Evolutionary conservation across 2,329 filamentous ascomycete species (phyloP).

Genomic region (Sporothrix euskadiensis): DNA sequence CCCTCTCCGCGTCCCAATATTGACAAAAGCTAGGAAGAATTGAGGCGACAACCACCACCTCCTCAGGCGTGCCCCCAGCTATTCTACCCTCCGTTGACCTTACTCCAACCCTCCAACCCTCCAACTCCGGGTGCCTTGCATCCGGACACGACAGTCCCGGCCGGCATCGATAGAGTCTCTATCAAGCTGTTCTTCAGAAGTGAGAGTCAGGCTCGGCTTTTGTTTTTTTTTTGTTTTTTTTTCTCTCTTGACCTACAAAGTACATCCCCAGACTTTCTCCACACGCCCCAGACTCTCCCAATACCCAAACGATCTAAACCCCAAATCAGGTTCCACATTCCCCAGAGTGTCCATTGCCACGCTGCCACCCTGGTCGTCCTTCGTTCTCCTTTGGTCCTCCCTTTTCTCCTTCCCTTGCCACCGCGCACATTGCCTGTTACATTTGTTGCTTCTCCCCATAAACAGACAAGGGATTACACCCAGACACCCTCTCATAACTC

Average conservation of each 20-base stretch:
- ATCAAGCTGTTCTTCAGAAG: background rate
- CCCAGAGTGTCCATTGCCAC: background rate
- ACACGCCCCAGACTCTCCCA: background rate
- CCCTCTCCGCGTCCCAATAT: background rate
- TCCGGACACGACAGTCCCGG: background rate
- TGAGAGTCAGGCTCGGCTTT: background rate
- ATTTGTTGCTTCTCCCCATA: background rate
- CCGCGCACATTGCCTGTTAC: slow-evolving; percentile 1
- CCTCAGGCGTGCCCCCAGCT: background rate
- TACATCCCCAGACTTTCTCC: background rate
- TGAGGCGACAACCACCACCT: slow-evolving; percentile 21
- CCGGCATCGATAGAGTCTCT: background rate
- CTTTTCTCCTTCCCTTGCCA: background rate
- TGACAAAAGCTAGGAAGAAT: slow-evolving; percentile 25
- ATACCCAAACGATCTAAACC: background rate
- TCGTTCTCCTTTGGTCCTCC: background rate
- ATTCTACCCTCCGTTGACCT: background rate
- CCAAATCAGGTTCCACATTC: slow-evolving; percentile 16
- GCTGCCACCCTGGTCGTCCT: background rate
- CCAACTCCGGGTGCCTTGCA: background rate
- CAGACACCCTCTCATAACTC: background rate
- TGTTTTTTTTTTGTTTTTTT: background rate
- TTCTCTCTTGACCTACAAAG: background rate
- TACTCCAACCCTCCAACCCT: background rate
- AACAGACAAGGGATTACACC: background rate